Conservation (phyloP, 164 flowering plant genomes). For the Magnolia kwangsiensis region DNA sequence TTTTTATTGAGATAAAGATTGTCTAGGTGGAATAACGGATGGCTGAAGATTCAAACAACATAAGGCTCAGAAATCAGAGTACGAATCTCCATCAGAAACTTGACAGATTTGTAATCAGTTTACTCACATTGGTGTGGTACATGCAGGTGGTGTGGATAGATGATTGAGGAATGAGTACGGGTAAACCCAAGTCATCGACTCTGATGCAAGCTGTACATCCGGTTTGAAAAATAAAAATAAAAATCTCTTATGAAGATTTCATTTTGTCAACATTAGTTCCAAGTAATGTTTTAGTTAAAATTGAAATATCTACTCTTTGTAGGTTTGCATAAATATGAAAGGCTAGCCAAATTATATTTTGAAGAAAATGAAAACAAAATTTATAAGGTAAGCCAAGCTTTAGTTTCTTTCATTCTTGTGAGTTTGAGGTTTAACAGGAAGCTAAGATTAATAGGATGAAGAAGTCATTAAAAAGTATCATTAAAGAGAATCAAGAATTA, state of each 20-base stretch:
- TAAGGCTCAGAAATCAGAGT: too few species aligned
- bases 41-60: too few species aligned
- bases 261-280: background rate
- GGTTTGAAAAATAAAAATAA: slow-evolving; percentile 21
- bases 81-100: too few species aligned
- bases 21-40: too few species aligned
- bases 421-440: background rate
- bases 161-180: slow-evolving; percentile 37
- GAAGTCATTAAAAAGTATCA: background rate
- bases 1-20: too few species aligned
- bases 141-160: too few species aligned
- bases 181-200: slow-evolving; percentile 42
- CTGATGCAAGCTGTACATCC: slow-evolving; percentile 38
- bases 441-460: background rate
- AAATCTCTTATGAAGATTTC: background rate
- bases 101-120: too few species aligned
- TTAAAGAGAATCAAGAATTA: too few species aligned
- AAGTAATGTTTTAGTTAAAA: too few species aligned
- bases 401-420: background rate
- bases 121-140: too few species aligned
- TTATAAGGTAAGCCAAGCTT: slow-evolving; percentile 4
- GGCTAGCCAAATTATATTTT: slow-evolving; percentile 50
- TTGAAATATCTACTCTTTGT: background rate
- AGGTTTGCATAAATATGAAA: slow-evolving; percentile 53
- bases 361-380: slow-evolving; percentile 18